Percentiles rank a stretch among this genome's conserved stretches.
Conservation (phyloP, 768 basidiomycete species). For the Suillus americanus region DNA sequence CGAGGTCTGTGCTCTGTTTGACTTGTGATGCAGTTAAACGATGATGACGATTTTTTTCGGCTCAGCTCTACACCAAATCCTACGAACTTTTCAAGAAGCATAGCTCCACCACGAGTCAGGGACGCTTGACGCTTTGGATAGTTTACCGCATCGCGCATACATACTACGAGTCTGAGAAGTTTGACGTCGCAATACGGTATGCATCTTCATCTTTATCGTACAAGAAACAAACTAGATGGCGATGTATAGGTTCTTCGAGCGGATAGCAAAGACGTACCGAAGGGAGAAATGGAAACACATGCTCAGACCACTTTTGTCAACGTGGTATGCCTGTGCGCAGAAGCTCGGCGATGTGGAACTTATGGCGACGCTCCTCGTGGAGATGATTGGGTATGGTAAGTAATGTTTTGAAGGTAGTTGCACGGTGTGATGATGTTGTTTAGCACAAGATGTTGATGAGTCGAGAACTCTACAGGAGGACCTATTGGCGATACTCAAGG, state of each 20-base stretch:
- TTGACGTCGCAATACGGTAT: conserved; percentile 85
- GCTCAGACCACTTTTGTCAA: conserved; percentile 69
- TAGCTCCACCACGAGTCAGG: conserved; percentile 53
- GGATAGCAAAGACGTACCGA: conserved; percentile 88
- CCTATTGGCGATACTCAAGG: conserved; percentile 71
- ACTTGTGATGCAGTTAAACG: neutral
- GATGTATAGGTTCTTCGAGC: conserved; percentile 80
- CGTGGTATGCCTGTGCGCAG: conserved; percentile 84
- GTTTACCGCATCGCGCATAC: conserved; percentile 89
- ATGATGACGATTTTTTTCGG: conserved; percentile 3
- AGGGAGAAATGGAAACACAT: conserved; percentile 78
- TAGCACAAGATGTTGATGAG: conserved; percentile 44
- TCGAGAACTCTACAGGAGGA: conserved; percentile 61
- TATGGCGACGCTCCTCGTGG: conserved; percentile 73
- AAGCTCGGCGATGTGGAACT: conserved; percentile 75
- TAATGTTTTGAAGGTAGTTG: conserved; percentile 6
- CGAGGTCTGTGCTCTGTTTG: conserved; percentile 53
- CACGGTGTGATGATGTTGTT: conserved; percentile 20
- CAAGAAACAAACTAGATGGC: neutral
- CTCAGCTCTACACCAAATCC: conserved; percentile 87
- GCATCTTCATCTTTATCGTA: conserved; percentile 16
- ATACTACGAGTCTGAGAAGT: conserved; percentile 77
- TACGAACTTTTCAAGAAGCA: conserved; percentile 93
- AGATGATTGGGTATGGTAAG: conserved; percentile 80
- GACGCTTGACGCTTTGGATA: conserved; percentile 84